phyloP scores from a whole-genome alignment of 371 early-diverging fungal species.

The Mucor lusitanicus region DNA sequence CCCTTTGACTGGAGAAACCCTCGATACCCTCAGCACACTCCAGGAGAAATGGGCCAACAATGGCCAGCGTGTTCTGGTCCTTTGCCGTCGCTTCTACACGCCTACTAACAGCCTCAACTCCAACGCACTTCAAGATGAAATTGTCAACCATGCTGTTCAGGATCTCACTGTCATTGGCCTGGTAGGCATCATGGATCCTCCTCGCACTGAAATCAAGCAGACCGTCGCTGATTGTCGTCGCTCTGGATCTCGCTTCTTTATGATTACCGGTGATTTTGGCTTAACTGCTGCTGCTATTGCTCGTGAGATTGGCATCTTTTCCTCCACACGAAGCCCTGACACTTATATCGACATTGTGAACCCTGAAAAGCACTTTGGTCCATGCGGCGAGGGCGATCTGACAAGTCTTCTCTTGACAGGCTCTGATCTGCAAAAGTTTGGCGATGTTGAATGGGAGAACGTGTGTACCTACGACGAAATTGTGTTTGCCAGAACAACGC shows the following conservation, averaged over 20 bases:
- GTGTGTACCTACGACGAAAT: constrained; percentile 65
- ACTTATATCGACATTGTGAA: constrained; percentile 9
- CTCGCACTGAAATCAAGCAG: constrained; percentile 59
- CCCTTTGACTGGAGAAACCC: constrained; percentile 41
- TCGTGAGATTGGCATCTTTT: constrained; percentile 61
- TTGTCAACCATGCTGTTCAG: constrained; percentile 17
- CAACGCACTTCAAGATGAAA: not conserved
- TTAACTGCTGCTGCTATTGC: constrained; percentile 72
- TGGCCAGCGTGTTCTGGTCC: constrained; percentile 68
- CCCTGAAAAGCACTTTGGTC: constrained; percentile 3
- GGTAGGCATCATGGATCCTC: constrained; percentile 71
- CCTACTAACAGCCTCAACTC: constrained; percentile 8
- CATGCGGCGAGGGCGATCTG: not conserved
- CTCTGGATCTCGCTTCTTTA: constrained; percentile 74
- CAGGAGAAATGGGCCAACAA: constrained; percentile 59
- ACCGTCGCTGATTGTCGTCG: constrained; percentile 54
- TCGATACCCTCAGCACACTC: constrained; percentile 23
- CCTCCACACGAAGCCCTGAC: constrained; percentile 31
- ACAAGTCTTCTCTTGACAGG: constrained; percentile 37
- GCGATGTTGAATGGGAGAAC: constrained; percentile 55
- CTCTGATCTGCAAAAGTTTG: constrained; percentile 49
- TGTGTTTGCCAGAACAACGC: constrained; percentile 83
- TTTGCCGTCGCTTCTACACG: constrained; percentile 42
- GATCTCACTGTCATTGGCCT: constrained; percentile 60
- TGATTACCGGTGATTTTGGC: constrained; percentile 76